Percentiles rank a stretch among this genome's conserved stretches.
phyloP scores from a whole-genome alignment of 352 stramenopile genomes.

The Hyaloperonospora brassicae region DNA sequence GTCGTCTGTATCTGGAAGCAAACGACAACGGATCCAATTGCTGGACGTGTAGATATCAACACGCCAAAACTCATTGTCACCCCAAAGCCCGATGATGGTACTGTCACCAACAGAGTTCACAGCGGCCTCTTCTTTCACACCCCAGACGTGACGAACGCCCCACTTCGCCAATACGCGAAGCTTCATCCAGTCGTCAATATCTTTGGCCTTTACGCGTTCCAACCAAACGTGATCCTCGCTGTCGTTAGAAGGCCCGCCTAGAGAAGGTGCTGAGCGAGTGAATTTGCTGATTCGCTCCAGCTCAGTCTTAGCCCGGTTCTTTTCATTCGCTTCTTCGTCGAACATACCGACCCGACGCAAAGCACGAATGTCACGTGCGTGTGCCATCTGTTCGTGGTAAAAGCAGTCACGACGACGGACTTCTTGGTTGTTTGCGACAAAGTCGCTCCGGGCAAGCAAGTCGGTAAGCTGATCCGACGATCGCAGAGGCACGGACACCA shows the following conservation, averaged over 20 bases:
- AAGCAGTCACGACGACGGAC: slow-evolving; percentile 70
- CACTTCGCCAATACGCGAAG: slow-evolving; percentile 69
- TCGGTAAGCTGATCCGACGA: slow-evolving; percentile 58
- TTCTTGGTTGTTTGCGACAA: slow-evolving; percentile 63
- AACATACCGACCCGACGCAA: slow-evolving; percentile 50
- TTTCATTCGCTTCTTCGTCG: slow-evolving; percentile 52
- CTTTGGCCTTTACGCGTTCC: slow-evolving; percentile 74
- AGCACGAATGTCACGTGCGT: slow-evolving; percentile 61
- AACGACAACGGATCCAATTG: slow-evolving; percentile 79
- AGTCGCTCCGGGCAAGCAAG: slow-evolving; percentile 53
- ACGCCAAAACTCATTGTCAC: slow-evolving; percentile 70
- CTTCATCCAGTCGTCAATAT: slow-evolving; percentile 84
- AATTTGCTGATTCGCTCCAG: slow-evolving; percentile 63
- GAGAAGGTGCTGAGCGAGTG: slow-evolving; percentile 34
- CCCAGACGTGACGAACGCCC: slow-evolving; percentile 76
- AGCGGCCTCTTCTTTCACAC: slow-evolving; percentile 21
- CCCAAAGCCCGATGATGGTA: slow-evolving; percentile 30
- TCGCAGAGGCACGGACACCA: slow-evolving; percentile 52
- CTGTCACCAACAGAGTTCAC: slow-evolving; percentile 20
- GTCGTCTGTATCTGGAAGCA: slow-evolving; percentile 73
- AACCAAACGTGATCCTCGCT: slow-evolving; percentile 59
- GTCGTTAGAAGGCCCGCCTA: slow-evolving; percentile 21
- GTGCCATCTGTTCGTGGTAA: slow-evolving; percentile 79
- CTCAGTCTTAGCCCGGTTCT: slow-evolving; percentile 48
- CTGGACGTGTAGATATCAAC: slow-evolving; percentile 82